Evolutionary conservation across 331 rosid genomes (phyloP).

Genomic region (Telfairia occidentalis): DNA sequence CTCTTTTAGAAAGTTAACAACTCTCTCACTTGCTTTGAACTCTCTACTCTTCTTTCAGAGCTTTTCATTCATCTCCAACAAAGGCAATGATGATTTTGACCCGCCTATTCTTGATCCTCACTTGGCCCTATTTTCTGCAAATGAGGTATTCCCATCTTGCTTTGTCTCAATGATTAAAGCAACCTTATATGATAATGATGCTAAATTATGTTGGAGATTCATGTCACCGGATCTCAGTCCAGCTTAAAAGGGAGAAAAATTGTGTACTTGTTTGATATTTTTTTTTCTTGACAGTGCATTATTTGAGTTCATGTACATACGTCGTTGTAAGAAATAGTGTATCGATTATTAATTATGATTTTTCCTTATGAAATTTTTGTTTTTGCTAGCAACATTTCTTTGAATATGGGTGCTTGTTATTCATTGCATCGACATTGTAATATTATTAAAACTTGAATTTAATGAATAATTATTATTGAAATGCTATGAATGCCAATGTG

Average conservation of each 20-base stretch:
- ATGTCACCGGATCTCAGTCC: constrained; percentile 55
- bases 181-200: too few species aligned
- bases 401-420: neutral
- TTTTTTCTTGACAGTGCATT: constrained; percentile 18
- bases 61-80: too few species aligned
- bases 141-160: too few species aligned
- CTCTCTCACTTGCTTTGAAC: too few species aligned
- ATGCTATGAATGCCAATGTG: neutral
- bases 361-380: neutral
- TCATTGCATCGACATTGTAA: neutral
- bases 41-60: too few species aligned
- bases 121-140: too few species aligned
- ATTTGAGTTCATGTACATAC: constrained; percentile 56
- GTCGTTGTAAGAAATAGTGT: constrained; percentile 40
- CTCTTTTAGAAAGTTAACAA: too few species aligned
- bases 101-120: too few species aligned
- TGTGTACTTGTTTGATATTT: constrained; percentile 27
- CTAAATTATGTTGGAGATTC: too few species aligned
- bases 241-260: constrained; percentile 33
- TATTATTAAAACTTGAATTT: neutral
- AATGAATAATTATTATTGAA: neutral
- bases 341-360: neutral
- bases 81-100: too few species aligned
- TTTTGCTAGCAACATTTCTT: neutral
- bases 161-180: too few species aligned